Evolutionary conservation across 208 protist genomes (phyloP).

Genomic region (Leishmania guyanensis): DNA sequence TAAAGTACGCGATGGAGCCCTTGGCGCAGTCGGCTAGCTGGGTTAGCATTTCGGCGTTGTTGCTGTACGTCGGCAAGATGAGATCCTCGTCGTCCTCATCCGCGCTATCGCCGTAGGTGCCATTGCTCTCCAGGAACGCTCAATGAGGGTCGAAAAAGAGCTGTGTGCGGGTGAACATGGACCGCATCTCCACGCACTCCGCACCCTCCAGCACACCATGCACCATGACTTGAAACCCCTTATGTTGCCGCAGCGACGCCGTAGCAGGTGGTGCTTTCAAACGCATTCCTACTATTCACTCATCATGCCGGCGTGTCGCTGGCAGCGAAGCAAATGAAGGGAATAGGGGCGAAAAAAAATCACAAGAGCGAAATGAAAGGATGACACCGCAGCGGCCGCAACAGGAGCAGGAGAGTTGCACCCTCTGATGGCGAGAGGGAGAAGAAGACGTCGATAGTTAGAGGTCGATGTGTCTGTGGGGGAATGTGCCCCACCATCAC

Average conservation of each 20-base stretch:
- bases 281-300: neutral
- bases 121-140: conserved; percentile 45
- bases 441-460: neutral
- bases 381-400: neutral
- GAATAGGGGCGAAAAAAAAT: neutral
- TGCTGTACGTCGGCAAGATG: conserved; percentile 59
- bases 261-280: neutral
- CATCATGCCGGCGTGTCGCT: neutral
- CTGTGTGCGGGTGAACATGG: conserved; percentile 83
- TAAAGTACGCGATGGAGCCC: conserved; percentile 67
- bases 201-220: conserved; percentile 79
- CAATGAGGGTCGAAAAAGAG: conserved; percentile 83
- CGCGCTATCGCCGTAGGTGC: conserved; percentile 11
- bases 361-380: neutral
- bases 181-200: conserved; percentile 66
- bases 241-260: conserved; percentile 10
- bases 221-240: conserved; percentile 77
- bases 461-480: neutral
- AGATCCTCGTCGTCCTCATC: conserved; percentile 26
- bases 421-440: neutral
- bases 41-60: conserved; percentile 81
- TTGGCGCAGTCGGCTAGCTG: conserved; percentile 69
- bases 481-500: neutral
- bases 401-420: neutral
- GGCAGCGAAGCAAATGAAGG: neutral